Conservation (phyloP, 805 yeast genomes). For the Candida bentonensis region DNA sequence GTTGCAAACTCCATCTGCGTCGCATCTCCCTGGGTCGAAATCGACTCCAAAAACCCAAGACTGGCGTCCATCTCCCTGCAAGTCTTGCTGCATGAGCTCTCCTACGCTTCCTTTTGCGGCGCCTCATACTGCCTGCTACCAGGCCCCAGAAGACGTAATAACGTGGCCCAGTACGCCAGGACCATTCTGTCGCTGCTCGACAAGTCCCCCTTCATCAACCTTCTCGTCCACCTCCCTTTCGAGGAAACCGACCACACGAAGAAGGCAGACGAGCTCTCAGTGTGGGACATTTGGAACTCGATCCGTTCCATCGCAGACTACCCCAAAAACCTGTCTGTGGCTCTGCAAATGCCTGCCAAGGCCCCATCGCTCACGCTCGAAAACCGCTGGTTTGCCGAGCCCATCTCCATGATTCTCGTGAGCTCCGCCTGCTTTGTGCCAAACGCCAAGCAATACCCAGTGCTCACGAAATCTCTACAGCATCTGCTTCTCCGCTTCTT, state of each 20-base stretch:
- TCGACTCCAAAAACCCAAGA: constrained; percentile 37
- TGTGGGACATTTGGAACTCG: constrained; percentile 68
- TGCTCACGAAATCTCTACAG: constrained; percentile 46
- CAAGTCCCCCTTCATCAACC: constrained; percentile 15
- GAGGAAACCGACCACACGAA: constrained; percentile 27
- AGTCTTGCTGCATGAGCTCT: constrained; percentile 43
- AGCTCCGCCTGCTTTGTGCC: constrained; percentile 43
- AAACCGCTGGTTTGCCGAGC: constrained; percentile 56
- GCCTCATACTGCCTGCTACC: constrained; percentile 41
- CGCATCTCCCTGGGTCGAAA: constrained; percentile 56
- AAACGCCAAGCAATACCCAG: constrained; percentile 52
- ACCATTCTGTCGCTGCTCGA: constrained; percentile 23
- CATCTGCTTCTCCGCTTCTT: constrained; percentile 29
- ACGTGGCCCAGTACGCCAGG: constrained; percentile 37
- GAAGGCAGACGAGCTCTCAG: constrained; percentile 31
- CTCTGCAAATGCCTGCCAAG: constrained; percentile 57
- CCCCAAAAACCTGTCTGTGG: constrained; percentile 46
- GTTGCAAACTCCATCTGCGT: constrained; percentile 35
- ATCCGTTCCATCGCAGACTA: constrained; percentile 43
- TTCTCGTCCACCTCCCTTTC: constrained; percentile 21
- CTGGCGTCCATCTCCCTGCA: constrained; percentile 42
- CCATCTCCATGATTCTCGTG: constrained; percentile 41
- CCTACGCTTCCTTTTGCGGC: constrained; percentile 47
- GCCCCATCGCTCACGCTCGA: constrained; percentile 36
- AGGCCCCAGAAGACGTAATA: constrained; percentile 46